Conservation (phyloP, 179 eudicot species). For the Carnegiea gigantea region DNA sequence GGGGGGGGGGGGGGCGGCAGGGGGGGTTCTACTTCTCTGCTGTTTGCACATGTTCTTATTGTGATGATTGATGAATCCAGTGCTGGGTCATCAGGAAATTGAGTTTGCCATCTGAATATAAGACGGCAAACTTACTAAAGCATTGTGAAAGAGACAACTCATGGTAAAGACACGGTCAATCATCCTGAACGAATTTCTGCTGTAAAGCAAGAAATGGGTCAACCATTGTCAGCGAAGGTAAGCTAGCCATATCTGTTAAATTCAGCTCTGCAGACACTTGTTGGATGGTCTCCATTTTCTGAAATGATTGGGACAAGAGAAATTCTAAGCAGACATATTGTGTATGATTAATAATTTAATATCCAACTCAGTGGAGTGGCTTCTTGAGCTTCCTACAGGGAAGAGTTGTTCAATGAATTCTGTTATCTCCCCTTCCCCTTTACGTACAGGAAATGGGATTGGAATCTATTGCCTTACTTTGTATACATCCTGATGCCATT, state of each 20-base stretch:
- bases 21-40: conserved; percentile 13
- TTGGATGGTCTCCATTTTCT: neutral
- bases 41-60: neutral
- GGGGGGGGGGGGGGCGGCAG: no score
- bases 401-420: neutral
- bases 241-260: neutral
- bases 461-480: neutral
- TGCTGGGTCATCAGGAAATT: neutral
- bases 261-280: neutral
- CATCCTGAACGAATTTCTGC: conserved; percentile 26
- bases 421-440: no score
- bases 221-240: conserved; percentile 31
- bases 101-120: neutral
- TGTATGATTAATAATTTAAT: neutral
- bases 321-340: neutral
- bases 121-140: neutral
- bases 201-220: conserved; percentile 20
- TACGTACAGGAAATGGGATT: neutral
- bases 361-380: neutral
- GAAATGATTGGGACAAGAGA: neutral
- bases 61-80: conserved; percentile 17
- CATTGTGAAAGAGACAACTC: conserved; percentile 20
- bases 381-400: neutral
- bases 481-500: neutral
- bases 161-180: conserved; percentile 26